A percentile compares a stretch with the other conserved stretches of the same genome.
Conservation (phyloP, 2,329 filamentous ascomycete genomes). For the Aspergillus calidoustus region DNA sequence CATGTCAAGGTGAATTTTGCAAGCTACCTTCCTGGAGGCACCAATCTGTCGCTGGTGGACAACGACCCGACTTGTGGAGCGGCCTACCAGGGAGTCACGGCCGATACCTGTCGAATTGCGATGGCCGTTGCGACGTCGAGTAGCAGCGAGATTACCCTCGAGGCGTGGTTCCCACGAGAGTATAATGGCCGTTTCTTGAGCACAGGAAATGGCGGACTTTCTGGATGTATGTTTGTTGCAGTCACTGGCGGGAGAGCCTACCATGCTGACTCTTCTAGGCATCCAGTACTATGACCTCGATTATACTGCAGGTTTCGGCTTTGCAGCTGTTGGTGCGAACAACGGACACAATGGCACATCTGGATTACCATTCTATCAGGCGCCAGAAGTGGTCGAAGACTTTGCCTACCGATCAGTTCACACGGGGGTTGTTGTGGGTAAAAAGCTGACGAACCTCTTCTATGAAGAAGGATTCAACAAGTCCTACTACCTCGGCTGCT, state of each 20-base stretch:
- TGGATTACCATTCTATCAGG: conserved; percentile 53
- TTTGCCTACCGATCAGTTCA: conserved; percentile 54
- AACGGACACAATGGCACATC: conserved; percentile 56
- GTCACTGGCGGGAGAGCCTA: neutral
- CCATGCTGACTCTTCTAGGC: conserved; percentile 33
- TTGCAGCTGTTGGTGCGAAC: conserved; percentile 54
- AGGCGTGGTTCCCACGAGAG: conserved; percentile 53
- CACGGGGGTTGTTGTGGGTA: conserved; percentile 51
- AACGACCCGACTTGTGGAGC: conserved; percentile 42
- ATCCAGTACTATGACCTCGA: conserved; percentile 51
- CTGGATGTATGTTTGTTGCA: conserved; percentile 46
- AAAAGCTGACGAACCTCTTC: conserved; percentile 53
- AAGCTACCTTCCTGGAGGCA: conserved; percentile 42
- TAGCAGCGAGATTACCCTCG: conserved; percentile 52
- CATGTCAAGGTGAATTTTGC: conserved; percentile 38
- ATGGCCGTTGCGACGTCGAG: conserved; percentile 49
- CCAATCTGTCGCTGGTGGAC: conserved; percentile 44
- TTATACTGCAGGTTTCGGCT: conserved; percentile 49
- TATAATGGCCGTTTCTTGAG: conserved; percentile 54
- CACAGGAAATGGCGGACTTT: conserved; percentile 55
- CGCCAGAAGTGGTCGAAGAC: conserved; percentile 52
- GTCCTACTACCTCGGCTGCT: conserved; percentile 57
- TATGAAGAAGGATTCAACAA: conserved; percentile 51
- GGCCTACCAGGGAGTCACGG: conserved; percentile 40
- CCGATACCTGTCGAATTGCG: conserved; percentile 47